Evolutionary conservation across 768 basidiomycete species (phyloP).

Genomic region (Lentinula boryana): DNA sequence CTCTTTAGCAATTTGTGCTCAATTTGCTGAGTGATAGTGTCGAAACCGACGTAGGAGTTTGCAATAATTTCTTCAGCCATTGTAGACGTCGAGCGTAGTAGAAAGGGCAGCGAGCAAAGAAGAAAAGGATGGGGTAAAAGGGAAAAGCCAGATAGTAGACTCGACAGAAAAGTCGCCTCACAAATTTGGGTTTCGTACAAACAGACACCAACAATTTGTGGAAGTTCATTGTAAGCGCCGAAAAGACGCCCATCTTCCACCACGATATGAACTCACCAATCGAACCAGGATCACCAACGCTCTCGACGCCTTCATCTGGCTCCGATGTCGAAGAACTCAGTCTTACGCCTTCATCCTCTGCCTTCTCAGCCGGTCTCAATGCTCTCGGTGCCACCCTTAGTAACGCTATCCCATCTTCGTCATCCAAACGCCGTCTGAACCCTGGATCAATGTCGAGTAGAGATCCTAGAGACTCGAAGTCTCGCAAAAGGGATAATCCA

Average conservation of each 20-base stretch:
- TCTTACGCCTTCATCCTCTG: neutral
- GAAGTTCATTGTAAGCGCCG: neutral
- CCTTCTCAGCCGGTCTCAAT: neutral
- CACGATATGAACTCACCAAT: neutral
- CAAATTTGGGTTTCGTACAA: conserved; percentile 2
- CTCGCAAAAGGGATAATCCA: neutral
- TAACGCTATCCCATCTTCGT: neutral
- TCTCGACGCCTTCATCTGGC: conserved; percentile 1
- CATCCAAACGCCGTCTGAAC: neutral
- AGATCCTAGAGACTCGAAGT: neutral
- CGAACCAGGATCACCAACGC: conserved; percentile 4
- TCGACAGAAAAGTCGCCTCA: neutral
- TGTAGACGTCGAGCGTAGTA: neutral
- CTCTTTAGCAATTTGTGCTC: conserved; percentile 99
- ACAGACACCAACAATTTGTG: neutral
- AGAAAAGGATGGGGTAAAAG: neutral
- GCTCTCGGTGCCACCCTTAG: neutral
- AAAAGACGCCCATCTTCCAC: neutral
- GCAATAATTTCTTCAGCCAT: conserved; percentile 78
- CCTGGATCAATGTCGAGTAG: neutral
- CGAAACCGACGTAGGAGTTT: conserved; percentile 93
- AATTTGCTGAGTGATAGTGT: conserved; percentile 95
- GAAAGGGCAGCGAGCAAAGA: too few relatives aligned
- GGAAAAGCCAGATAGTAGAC: neutral
- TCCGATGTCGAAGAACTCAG: neutral